Evolutionary conservation across 768 basidiomycete species (phyloP).

Genomic region (Serendipita sp.): DNA sequence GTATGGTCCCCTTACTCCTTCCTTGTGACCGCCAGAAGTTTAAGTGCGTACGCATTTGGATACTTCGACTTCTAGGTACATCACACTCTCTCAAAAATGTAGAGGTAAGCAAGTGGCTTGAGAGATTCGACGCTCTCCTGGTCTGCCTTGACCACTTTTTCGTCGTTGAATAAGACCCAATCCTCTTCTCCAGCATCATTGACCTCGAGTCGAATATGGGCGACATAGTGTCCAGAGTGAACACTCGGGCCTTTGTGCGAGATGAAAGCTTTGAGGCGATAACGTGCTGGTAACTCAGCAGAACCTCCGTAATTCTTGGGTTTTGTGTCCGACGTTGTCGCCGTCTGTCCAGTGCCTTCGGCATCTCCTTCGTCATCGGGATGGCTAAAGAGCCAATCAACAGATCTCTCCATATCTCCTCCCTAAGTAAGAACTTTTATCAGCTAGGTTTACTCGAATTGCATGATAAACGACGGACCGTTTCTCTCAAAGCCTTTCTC

Average conservation of each 20-base stretch:
- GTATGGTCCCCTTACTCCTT: too few species aligned
- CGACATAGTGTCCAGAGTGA: constrained; percentile 89
- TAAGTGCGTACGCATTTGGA: too few species aligned
- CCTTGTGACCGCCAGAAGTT: too few species aligned
- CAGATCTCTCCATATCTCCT: constrained; percentile 66
- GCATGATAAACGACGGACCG: constrained; percentile 51
- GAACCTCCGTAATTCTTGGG: constrained; percentile 31
- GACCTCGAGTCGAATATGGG: constrained; percentile 39
- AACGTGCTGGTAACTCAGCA: constrained; percentile 51
- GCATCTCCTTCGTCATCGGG: constrained; percentile 69
- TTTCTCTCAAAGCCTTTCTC: constrained; percentile 71
- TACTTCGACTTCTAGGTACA: too few species aligned
- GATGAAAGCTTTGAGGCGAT: constrained; percentile 80
- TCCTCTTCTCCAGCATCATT: constrained; percentile 26
- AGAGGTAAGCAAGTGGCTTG: constrained; percentile 82
- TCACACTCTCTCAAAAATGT: constrained; percentile 63
- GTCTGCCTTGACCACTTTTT: constrained; percentile 88
- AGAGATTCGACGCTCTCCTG: constrained; percentile 63
- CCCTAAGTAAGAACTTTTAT: constrained; percentile 25
- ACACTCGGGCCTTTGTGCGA: constrained; percentile 95
- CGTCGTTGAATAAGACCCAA: constrained; percentile 94
- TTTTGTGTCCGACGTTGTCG: constrained; percentile 16
- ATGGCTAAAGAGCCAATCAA: constrained; percentile 94
- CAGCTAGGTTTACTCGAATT: too few species aligned
- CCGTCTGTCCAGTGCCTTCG: constrained; percentile 18